phyloP scores from a whole-genome alignment of 2,329 filamentous ascomycete species.

The Alternaria hordeiaustralica region DNA sequence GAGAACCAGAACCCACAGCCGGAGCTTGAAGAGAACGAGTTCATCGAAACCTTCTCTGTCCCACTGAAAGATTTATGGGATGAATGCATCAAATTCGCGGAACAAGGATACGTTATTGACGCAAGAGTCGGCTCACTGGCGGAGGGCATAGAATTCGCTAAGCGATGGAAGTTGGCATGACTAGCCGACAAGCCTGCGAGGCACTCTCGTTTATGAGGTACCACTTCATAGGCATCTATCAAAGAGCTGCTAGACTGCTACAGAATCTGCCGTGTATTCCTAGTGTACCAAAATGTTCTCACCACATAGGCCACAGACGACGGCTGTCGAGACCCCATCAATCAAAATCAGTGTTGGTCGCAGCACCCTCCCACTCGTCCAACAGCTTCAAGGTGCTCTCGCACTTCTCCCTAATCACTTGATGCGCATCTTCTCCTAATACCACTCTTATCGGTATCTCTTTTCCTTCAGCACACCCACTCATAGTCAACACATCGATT shows the following conservation, averaged over 20 bases:
- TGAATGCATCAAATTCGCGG: constrained; percentile 70
- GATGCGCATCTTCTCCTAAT: constrained; percentile 51
- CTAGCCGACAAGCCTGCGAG: not conserved
- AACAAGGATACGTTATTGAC: constrained; percentile 78
- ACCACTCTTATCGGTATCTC: constrained; percentile 61
- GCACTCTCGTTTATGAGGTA: not conserved
- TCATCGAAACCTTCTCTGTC: constrained; percentile 79
- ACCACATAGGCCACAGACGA: not conserved
- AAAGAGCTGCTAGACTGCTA: not conserved
- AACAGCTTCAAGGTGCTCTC: constrained; percentile 31
- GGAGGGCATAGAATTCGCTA: constrained; percentile 77
- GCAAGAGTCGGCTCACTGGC: constrained; percentile 78
- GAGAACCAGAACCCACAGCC: constrained; percentile 73
- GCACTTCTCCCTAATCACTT: constrained; percentile 27
- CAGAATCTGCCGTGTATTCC: not conserved
- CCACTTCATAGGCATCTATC: no score
- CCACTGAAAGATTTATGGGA: constrained; percentile 69
- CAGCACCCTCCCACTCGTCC: constrained; percentile 44
- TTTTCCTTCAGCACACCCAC: constrained; percentile 56
- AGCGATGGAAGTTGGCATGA: constrained; percentile 50
- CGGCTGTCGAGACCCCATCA: not conserved
- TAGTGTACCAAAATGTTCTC: not conserved
- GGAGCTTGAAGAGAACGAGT: constrained; percentile 78
- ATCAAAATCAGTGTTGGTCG: constrained; percentile 24
- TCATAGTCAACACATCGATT: constrained; percentile 62